phyloP scores from a whole-genome alignment of 352 stramenopile species.

The Phytophthora pinifolia region DNA sequence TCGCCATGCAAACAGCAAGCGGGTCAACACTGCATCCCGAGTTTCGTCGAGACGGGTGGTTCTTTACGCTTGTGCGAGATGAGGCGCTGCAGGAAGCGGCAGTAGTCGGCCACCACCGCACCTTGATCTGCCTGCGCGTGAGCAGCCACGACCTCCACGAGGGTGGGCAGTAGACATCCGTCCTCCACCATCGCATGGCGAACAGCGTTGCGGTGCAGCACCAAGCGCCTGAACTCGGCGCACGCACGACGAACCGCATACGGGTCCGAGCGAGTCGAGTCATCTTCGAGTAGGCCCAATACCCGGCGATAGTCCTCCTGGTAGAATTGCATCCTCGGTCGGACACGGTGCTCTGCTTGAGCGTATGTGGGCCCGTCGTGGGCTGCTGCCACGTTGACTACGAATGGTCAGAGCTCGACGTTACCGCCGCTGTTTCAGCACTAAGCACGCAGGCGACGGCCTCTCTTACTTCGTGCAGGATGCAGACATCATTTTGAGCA shows the following conservation, averaged over 20 bases:
- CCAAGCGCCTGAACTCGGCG: slow-evolving; percentile 49
- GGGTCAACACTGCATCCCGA: slow-evolving; percentile 1
- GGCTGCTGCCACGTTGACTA: slow-evolving; percentile 5
- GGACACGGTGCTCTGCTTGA: not conserved
- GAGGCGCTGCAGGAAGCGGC: slow-evolving; percentile 43
- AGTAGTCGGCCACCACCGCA: slow-evolving; percentile 44
- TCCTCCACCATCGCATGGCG: slow-evolving; percentile 40
- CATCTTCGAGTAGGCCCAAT: slow-evolving; percentile 33
- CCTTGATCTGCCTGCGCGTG: slow-evolving; percentile 36
- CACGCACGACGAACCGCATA: slow-evolving; percentile 57
- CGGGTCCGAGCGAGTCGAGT: slow-evolving; percentile 28
- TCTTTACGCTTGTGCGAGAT: slow-evolving; percentile 52
- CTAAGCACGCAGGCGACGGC: slow-evolving; percentile 5
- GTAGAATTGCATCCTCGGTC: slow-evolving; percentile 61
- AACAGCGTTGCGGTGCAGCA: slow-evolving; percentile 32
- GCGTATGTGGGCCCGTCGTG: slow-evolving; percentile 2
- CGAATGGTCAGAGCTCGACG: slow-evolving; percentile 22
- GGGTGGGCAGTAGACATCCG: slow-evolving; percentile 28
- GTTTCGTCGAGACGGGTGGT: not conserved
- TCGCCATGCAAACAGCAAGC: not conserved
- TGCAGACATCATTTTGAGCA: too few species aligned
- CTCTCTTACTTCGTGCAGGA: not conserved
- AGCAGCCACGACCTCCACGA: slow-evolving; percentile 27
- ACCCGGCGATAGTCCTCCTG: slow-evolving; percentile 36
- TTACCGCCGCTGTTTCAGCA: slow-evolving; percentile 20